Conservation (phyloP, 257 asterid species). For the Solanum lignicaule region DNA sequence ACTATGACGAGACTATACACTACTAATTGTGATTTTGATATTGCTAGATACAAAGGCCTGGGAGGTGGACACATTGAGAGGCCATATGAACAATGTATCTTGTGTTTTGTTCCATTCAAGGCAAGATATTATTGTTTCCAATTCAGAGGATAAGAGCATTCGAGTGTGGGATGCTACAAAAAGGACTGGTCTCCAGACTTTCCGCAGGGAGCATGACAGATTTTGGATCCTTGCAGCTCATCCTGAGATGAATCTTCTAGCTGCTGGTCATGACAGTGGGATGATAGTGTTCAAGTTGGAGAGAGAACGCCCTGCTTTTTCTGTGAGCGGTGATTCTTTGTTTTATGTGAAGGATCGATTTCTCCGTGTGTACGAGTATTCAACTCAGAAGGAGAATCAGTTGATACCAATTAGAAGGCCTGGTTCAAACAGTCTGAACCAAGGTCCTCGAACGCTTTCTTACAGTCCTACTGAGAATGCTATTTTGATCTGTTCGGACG, state of each 20-base stretch:
- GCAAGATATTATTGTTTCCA: slow-evolving; percentile 91
- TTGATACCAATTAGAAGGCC: slow-evolving; percentile 88
- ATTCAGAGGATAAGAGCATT: slow-evolving; percentile 96
- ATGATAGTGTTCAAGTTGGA: slow-evolving; percentile 95
- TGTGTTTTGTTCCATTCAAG: slow-evolving; percentile 78
- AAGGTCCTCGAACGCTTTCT: slow-evolving; percentile 76
- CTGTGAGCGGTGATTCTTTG: slow-evolving; percentile 66
- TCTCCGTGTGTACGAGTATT: slow-evolving; percentile 70
- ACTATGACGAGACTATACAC: background rate
- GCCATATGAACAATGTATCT: slow-evolving; percentile 96
- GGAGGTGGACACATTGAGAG: slow-evolving; percentile 99
- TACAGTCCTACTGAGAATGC: slow-evolving; percentile 96
- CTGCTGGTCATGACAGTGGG: slow-evolving; percentile 99
- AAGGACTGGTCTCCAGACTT: slow-evolving; percentile 94
- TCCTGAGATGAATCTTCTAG: slow-evolving; percentile 97
- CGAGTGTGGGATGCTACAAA: slow-evolving; percentile 99
- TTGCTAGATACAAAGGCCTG: slow-evolving; percentile 93
- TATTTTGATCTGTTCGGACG: slow-evolving; percentile 73
- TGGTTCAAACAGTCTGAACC: slow-evolving; percentile 77
- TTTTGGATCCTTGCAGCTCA: slow-evolving; percentile 96
- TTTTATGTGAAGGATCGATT: slow-evolving; percentile 84
- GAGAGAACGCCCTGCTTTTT: slow-evolving; percentile 96
- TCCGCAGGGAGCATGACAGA: slow-evolving; percentile 96
- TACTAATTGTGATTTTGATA: background rate
- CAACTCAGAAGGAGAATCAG: slow-evolving; percentile 82